Evolutionary conservation across 192 early-diverging fungal genomes (phyloP).

Genomic region (Phycomyces blakesleeanus): DNA sequence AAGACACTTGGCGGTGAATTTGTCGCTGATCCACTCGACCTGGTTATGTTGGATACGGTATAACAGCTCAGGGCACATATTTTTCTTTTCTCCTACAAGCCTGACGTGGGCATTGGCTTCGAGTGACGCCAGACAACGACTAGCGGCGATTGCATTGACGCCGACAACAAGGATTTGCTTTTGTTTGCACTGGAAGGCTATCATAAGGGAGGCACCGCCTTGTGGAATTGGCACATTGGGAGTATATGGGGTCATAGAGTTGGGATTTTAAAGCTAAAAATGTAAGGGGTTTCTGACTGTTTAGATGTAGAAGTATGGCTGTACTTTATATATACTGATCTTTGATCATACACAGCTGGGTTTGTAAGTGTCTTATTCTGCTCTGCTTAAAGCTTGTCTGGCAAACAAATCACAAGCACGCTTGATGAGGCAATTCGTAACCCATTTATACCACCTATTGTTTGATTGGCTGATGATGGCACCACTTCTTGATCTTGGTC

Average conservation of each 20-base stretch:
- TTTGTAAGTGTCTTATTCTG: neutral
- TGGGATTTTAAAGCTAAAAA: no score
- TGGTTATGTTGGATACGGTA: conserved; percentile 42
- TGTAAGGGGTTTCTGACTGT: neutral
- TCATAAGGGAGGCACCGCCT: conserved; percentile 51
- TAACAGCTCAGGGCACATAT: conserved; percentile 42
- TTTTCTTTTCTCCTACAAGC: conserved; percentile 39
- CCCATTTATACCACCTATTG: neutral
- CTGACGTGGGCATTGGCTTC: conserved; percentile 68
- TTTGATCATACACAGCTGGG: neutral
- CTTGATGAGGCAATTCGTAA: conserved; percentile 16
- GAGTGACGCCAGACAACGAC: conserved; percentile 61
- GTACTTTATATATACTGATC: neutral
- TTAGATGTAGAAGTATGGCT: neutral
- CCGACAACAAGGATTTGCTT: conserved; percentile 69
- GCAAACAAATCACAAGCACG: conserved; percentile 20
- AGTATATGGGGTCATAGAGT: conserved; percentile 10
- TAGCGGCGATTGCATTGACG: conserved; percentile 58
- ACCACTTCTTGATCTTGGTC: conserved; percentile 1
- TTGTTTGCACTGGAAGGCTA: conserved; percentile 50
- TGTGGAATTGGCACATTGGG: conserved; percentile 23
- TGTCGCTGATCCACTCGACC: conserved; percentile 36
- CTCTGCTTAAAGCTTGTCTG: neutral
- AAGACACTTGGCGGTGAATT: conserved; percentile 43
- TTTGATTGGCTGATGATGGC: conserved; percentile 23